Conservation (phyloP, 2,329 filamentous ascomycete genomes). For the Cladosporium cucumerinum region DNA sequence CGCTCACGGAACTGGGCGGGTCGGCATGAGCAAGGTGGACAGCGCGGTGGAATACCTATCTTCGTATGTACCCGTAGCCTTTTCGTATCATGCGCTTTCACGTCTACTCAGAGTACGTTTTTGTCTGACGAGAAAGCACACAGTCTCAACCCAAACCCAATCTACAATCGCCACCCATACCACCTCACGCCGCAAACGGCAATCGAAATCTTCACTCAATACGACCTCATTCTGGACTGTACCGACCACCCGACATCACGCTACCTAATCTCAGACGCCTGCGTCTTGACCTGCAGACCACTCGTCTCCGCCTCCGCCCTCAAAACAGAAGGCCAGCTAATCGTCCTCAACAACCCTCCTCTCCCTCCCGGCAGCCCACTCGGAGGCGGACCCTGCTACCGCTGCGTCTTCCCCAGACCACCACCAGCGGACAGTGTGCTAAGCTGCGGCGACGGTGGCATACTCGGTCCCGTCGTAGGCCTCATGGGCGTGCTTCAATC, state of each 20-base stretch:
- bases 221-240: constrained; percentile 88
- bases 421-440: constrained; percentile 79
- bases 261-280: constrained; percentile 88
- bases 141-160: constrained; percentile 70
- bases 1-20: constrained; percentile 66
- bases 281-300: constrained; percentile 72
- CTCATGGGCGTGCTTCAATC: constrained; percentile 92
- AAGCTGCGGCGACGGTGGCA: constrained; percentile 88
- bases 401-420: constrained; percentile 85
- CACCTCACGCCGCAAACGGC: constrained; percentile 70
- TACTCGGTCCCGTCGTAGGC: constrained; percentile 88
- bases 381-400: constrained; percentile 84
- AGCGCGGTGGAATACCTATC: constrained; percentile 54
- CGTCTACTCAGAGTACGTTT: background rate
- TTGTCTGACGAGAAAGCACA: background rate
- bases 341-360: constrained; percentile 80
- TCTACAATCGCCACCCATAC: constrained; percentile 59
- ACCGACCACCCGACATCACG: constrained; percentile 90
- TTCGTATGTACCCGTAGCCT: constrained; percentile 38
- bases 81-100: background rate
- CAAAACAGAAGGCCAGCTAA: constrained; percentile 83
- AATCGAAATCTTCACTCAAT: constrained; percentile 61
- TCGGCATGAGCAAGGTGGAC: constrained; percentile 76
- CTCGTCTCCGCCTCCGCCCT: constrained; percentile 88
- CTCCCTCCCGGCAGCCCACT: constrained; percentile 52